phyloP scores from a whole-genome alignment of 495 filamentous ascomycete species.

The Eremomyces bilateralis region DNA sequence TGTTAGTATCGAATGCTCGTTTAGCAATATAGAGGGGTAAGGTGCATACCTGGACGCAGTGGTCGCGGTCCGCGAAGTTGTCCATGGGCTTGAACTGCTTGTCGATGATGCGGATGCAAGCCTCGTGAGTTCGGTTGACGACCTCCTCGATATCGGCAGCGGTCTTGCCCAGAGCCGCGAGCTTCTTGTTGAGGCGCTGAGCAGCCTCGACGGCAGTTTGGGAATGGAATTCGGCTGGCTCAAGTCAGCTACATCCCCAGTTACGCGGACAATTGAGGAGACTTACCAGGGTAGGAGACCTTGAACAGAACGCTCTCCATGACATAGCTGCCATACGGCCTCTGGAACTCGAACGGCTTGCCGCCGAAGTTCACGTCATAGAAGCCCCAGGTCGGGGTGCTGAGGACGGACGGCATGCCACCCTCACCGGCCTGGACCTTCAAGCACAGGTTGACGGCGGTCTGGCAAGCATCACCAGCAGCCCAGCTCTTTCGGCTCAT shows the following conservation, averaged over 20 bases:
- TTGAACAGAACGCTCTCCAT: slow-evolving; percentile 99
- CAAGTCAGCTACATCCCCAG: slow-evolving; percentile 1
- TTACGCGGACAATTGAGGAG: neutral
- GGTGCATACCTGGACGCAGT: slow-evolving; percentile 74
- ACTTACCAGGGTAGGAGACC: slow-evolving; percentile 82
- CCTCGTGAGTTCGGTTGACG: slow-evolving; percentile 90
- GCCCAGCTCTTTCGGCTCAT: slow-evolving; percentile 99
- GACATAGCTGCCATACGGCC: slow-evolving; percentile 90
- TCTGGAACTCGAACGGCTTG: slow-evolving; percentile 77
- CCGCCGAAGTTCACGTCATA: slow-evolving; percentile 96
- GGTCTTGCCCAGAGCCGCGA: slow-evolving; percentile 68
- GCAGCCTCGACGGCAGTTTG: slow-evolving; percentile 95
- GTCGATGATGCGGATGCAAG: slow-evolving; percentile 96
- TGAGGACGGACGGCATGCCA: slow-evolving; percentile 79
- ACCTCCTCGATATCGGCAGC: slow-evolving; percentile 85
- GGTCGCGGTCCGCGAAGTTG: slow-evolving; percentile 97
- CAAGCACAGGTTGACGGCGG: slow-evolving; percentile 79
- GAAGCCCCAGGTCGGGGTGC: slow-evolving; percentile 90
- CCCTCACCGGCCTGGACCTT: slow-evolving; percentile 86
- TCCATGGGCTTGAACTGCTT: slow-evolving; percentile 99
- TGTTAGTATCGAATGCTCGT: slow-evolving; percentile 6
- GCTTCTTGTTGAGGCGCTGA: slow-evolving; percentile 60
- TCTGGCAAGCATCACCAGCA: slow-evolving; percentile 91
- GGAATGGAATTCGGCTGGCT: slow-evolving; percentile 85
- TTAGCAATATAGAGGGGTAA: too few species aligned